Evolutionary conservation across 257 asterid species (phyloP).

Genomic region (Ilex aquifolium): DNA sequence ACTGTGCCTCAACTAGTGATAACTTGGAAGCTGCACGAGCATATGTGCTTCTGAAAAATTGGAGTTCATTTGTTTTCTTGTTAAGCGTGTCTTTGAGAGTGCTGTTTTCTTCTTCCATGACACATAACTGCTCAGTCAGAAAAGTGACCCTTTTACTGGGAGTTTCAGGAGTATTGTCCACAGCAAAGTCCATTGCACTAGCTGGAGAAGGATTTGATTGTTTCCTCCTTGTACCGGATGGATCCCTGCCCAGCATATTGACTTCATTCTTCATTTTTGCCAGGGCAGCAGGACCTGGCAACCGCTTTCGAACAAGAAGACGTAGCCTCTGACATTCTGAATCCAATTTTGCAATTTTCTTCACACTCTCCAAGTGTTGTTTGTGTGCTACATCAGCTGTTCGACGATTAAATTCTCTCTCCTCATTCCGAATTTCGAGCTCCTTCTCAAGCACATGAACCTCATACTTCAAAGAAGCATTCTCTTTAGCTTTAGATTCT

Average conservation of each 20-base stretch:
- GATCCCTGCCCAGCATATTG: constrained; percentile 44
- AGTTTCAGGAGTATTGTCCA: constrained; percentile 27
- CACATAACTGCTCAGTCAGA: constrained; percentile 43
- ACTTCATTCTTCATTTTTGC: constrained; percentile 70
- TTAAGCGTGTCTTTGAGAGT: constrained; percentile 40
- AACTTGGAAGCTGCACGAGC: constrained; percentile 24
- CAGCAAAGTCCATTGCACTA: constrained; percentile 31
- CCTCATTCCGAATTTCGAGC: constrained; percentile 78
- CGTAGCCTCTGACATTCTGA: constrained; percentile 77
- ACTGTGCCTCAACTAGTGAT: constrained; percentile 22
- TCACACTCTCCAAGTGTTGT: constrained; percentile 53
- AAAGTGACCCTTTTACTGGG: constrained; percentile 30
- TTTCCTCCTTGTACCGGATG: constrained; percentile 36
- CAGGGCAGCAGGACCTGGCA: constrained; percentile 73
- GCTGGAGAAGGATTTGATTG: constrained; percentile 31
- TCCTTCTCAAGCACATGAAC: constrained; percentile 72
- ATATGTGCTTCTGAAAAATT: constrained; percentile 13
- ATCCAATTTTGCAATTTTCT: constrained; percentile 55
- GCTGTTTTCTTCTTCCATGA: constrained; percentile 59
- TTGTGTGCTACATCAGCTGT: constrained; percentile 53
- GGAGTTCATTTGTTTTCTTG: constrained; percentile 29
- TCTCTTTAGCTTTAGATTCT: constrained; percentile 70
- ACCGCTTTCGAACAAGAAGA: constrained; percentile 57
- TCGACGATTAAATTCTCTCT: constrained; percentile 66
- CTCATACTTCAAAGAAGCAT: constrained; percentile 62